Evolutionary conservation across 768 basidiomycete species (phyloP).

Genomic region (Pleurotus platypus): DNA sequence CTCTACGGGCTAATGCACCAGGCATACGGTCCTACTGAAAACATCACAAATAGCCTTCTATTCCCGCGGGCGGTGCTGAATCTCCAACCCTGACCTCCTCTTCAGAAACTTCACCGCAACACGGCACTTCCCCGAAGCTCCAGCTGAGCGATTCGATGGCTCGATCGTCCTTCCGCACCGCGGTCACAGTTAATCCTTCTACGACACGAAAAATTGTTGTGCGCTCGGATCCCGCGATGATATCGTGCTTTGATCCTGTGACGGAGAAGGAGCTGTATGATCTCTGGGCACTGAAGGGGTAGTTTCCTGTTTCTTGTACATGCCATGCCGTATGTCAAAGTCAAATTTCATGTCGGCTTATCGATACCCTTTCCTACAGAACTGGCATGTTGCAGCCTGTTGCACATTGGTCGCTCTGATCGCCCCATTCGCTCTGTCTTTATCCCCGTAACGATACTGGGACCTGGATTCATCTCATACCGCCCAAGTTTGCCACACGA

Average conservation of each 20-base stretch:
- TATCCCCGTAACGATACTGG: too few relatives aligned
- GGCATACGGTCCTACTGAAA: neutral
- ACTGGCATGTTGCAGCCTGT: too few relatives aligned
- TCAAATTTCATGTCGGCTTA: too few relatives aligned
- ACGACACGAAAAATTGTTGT: slow-evolving; percentile 38
- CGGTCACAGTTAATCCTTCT: slow-evolving; percentile 7
- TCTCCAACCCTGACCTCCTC: slow-evolving; percentile 30
- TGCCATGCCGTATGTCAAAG: too few relatives aligned
- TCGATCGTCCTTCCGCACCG: slow-evolving; percentile 27
- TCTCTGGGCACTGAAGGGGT: slow-evolving; percentile 63
- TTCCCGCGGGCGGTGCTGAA: slow-evolving; percentile 10
- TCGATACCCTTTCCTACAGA: too few relatives aligned
- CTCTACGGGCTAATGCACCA: neutral
- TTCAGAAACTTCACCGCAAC: slow-evolving; percentile 27
- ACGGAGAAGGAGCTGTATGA: slow-evolving; percentile 75
- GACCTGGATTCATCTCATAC: too few relatives aligned
- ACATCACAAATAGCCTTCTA: neutral
- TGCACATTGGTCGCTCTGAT: too few relatives aligned
- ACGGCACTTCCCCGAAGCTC: slow-evolving; percentile 6
- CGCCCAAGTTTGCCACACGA: too few relatives aligned
- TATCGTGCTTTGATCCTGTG: slow-evolving; percentile 68
- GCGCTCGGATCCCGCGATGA: slow-evolving; percentile 61
- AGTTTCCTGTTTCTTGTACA: neutral
- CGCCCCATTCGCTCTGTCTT: too few relatives aligned
- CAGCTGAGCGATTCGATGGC: slow-evolving; percentile 20